These are phyloP conservation scores for Ogataea pilisensis DNA, from an alignment of 805 yeast genomes.

Conservation along the genomic window DNA sequence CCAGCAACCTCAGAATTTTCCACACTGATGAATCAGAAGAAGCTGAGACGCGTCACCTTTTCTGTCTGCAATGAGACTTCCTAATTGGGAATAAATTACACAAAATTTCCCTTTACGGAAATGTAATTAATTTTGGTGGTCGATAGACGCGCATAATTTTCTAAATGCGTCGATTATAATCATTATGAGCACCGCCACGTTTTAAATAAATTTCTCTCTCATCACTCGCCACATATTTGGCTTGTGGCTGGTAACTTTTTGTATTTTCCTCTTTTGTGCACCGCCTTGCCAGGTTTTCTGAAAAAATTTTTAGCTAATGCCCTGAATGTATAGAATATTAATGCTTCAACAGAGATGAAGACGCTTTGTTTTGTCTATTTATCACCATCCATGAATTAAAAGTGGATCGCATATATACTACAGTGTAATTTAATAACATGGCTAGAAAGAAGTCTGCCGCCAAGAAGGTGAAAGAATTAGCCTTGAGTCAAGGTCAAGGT, in stretches of 20 bases:
- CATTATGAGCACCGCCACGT: too few species aligned
- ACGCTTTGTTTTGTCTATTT: too few species aligned
- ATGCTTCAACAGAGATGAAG: too few species aligned
- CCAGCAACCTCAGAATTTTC: too few species aligned
- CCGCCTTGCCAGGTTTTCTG: too few species aligned
- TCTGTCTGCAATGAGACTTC: background rate
- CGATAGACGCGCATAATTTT: background rate
- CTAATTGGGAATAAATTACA: conserved; percentile 1
- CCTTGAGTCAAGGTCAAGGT: conserved; percentile 8
- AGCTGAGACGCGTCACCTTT: background rate
- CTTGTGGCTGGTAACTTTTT: too few species aligned
- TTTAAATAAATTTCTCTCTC: too few species aligned
- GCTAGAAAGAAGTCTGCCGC: conserved; percentile 86
- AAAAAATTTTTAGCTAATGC: too few species aligned
- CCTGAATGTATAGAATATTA: too few species aligned
- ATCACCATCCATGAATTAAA: background rate
- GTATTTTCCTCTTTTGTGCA: too few species aligned
- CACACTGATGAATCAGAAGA: background rate
- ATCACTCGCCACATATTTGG: too few species aligned
- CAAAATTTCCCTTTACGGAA: background rate
- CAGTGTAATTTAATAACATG: conserved; percentile 40
- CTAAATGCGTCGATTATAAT: too few species aligned
- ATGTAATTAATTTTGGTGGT: background rate
- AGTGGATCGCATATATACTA: background rate
- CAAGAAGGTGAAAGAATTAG: conserved; percentile 57